Evolutionary conservation across 192 early-diverging fungal species (phyloP), one percentile per base, ranked within the genome.

Genomic region (Mortierella claussenii): DNA sequence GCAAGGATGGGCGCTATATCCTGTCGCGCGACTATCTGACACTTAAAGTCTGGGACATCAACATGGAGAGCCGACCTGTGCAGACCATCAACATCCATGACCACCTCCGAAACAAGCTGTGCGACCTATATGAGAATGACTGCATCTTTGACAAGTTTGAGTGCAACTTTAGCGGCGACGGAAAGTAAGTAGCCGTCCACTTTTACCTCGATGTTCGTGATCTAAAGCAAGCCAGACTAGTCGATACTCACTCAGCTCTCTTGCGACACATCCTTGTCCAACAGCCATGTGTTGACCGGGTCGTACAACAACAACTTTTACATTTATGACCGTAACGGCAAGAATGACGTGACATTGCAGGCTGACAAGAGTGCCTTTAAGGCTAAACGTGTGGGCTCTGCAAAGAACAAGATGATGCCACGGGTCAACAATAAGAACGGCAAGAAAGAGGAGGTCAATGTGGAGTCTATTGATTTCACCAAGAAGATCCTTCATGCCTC

Each of bases 91-190:
- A 90, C 70, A 95, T 99, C 31, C 98, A 99, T 81, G 96, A 99
- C 75, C 92, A 97, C 53, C 82, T 99, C 43, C 88, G 91, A 80
- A 89, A 90, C 80, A 97, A 97, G 81, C 87, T 99, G 37, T 99
- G 98, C 82, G 98, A 99, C 70, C 82, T 99, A 20, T 99, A 99
- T 86, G 97, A 99, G 67, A 99, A 97, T 85, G 97, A 99, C 81
- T 97, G 95, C 81, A 99, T 99, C 78, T 99, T 99, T 86, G 98
- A 99, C 89, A 99, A 99, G 86, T 99, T 99, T 67, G 98, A 99
- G 80, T 98, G 97, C 87, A 96, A 90, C 54, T 95, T 98, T 61
- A 95, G 94, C 73, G 97, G 95, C 20, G 91, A 97, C 79, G 96
- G 96, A 74, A 85, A 87, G 92, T 96, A 89, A 55, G 93, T 87